Conservation (phyloP, 2,329 filamentous ascomycete species). For the Colletotrichum sp. region DNA sequence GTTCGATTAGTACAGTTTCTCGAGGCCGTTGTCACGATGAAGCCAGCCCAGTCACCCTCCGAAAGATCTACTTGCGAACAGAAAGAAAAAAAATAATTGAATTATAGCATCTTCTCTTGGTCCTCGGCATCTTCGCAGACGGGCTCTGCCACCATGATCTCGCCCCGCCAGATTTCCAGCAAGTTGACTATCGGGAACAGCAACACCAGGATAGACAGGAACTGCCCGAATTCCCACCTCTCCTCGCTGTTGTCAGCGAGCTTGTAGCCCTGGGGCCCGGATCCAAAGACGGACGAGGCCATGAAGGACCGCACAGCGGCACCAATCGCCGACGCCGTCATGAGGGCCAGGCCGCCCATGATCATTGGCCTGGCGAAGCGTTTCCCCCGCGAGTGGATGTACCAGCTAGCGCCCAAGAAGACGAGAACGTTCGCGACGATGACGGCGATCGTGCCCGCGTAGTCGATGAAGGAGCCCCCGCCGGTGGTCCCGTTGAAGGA, state of each 20-base stretch:
- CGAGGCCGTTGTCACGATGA: background rate
- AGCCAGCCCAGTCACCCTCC: background rate
- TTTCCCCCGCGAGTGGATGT: constrained; percentile 61
- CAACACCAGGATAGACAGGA: constrained; percentile 64
- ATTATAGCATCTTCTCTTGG: background rate
- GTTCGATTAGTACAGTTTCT: background rate
- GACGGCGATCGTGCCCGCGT: constrained; percentile 65
- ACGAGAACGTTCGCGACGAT: constrained; percentile 64
- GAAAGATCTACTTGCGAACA: background rate
- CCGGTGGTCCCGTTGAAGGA: constrained; percentile 32
- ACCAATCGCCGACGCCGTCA: constrained; percentile 61
- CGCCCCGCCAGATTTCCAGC: constrained; percentile 62
- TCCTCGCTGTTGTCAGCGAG: constrained; percentile 59
- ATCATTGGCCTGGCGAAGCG: constrained; percentile 61
- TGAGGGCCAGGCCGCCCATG: constrained; percentile 57
- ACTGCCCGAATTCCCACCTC: constrained; percentile 67
- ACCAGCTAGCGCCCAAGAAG: constrained; percentile 67
- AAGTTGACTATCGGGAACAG: constrained; percentile 64
- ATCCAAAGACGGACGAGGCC: constrained; percentile 65
- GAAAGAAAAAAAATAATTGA: background rate
- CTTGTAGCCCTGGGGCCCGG: constrained; percentile 44
- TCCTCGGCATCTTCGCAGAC: background rate
- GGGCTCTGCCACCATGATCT: constrained; percentile 37
- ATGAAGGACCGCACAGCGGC: constrained; percentile 62
- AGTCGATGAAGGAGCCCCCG: constrained; percentile 39